Evolutionary conservation across 169 alveolate species (phyloP).

Genomic region (Toxoplasma gondii): DNA sequence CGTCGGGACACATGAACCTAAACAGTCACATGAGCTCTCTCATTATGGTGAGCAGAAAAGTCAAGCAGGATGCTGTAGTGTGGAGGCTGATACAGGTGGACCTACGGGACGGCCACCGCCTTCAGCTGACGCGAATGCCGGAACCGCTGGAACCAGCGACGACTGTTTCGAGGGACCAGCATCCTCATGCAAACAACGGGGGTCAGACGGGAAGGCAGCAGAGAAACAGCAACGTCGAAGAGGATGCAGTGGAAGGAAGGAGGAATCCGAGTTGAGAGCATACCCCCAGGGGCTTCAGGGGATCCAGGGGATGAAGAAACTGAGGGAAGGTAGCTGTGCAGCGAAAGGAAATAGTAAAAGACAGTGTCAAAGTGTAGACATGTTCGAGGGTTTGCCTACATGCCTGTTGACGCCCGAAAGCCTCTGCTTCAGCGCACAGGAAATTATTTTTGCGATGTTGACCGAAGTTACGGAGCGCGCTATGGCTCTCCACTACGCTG

Average conservation of each 20-base stretch:
- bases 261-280: neutral
- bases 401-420: conserved; percentile 45
- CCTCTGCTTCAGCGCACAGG: conserved; percentile 95
- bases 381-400: conserved; percentile 7
- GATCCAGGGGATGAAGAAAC: neutral
- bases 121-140: no score
- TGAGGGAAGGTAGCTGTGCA: neutral
- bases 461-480: conserved; percentile 99
- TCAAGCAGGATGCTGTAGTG: neutral
- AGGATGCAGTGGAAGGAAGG: neutral
- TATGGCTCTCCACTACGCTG: conserved; percentile 95
- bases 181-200: neutral
- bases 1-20: no score
- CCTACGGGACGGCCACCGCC: no score
- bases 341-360: neutral
- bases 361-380: neutral
- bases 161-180: neutral
- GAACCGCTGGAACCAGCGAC: neutral
- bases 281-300: neutral
- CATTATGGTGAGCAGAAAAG: neutral
- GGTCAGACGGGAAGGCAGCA: neutral
- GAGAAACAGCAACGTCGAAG: neutral
- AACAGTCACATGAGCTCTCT: no score
- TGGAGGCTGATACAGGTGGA: neutral
- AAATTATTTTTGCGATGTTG: conserved; percentile 97